phyloP scores from a whole-genome alignment of 345 rosid genomes.

The Euphorbia tirucalli region DNA sequence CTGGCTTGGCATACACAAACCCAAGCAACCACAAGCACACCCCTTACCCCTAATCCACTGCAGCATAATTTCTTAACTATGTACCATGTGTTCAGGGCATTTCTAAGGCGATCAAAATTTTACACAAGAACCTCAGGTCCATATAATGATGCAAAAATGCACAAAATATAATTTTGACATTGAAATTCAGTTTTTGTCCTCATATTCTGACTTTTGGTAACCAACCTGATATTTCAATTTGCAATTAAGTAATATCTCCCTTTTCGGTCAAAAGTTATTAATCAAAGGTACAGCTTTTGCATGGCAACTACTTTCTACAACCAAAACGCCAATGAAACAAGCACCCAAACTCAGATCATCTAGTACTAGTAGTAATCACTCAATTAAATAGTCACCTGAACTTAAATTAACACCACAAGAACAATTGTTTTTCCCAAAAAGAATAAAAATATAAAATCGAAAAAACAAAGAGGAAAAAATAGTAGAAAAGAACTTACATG shows the following conservation, averaged over 20 bases:
- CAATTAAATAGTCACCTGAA: background rate
- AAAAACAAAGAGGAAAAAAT: background rate
- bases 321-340: background rate
- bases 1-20: background rate
- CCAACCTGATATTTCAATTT: background rate
- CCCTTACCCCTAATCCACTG: background rate
- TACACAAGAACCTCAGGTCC: background rate
- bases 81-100: too few relatives aligned
- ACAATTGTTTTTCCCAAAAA: background rate
- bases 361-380: background rate
- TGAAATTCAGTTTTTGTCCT: background rate
- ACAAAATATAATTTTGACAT: too few relatives aligned
- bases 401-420: background rate
- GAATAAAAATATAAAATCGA: background rate
- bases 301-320: background rate
- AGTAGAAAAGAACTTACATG: conserved; percentile 28
- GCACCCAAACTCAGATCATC: background rate
- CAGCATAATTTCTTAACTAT: background rate
- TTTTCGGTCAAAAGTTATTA: background rate
- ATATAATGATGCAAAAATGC: background rate
- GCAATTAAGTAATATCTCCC: background rate
- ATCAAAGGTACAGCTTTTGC: background rate
- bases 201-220: background rate
- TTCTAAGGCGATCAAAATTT: too few relatives aligned
- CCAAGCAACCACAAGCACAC: background rate